Evolutionary conservation across 768 basidiomycete genomes (phyloP).

Genomic region (Leccinum longicurvipes): DNA sequence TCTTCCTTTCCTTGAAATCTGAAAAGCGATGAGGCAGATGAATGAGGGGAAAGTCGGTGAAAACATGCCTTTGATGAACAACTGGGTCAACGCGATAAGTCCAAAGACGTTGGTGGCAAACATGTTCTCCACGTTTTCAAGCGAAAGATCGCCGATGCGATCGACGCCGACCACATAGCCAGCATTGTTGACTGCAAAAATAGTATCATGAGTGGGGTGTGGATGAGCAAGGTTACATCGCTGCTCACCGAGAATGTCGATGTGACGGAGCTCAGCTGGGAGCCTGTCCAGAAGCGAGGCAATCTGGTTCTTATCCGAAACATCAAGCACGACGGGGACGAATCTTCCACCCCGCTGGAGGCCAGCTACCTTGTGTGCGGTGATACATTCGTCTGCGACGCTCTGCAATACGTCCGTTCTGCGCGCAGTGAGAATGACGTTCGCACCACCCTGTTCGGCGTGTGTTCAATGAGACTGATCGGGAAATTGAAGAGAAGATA

Average conservation of each 20-base stretch:
- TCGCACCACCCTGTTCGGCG: slow-evolving; percentile 67
- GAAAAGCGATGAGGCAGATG: slow-evolving; percentile 9
- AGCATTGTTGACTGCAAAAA: slow-evolving; percentile 62
- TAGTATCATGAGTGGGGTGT: neutral
- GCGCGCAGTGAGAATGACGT: slow-evolving; percentile 82
- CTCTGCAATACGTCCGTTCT: slow-evolving; percentile 66
- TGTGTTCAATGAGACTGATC: neutral
- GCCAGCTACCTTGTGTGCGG: slow-evolving; percentile 71
- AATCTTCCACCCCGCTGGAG: slow-evolving; percentile 77
- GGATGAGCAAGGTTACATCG: neutral
- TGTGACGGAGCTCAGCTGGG: slow-evolving; percentile 61
- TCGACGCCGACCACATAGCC: slow-evolving; percentile 90
- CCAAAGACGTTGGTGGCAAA: slow-evolving; percentile 81
- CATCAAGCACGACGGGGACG: slow-evolving; percentile 68
- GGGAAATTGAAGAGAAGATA: neutral
- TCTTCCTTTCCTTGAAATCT: slow-evolving; percentile 77
- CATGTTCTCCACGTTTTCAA: slow-evolving; percentile 80
- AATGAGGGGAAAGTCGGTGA: neutral
- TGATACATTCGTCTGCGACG: slow-evolving; percentile 64
- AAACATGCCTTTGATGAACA: slow-evolving; percentile 53
- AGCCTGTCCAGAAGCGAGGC: slow-evolving; percentile 68
- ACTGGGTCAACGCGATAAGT: slow-evolving; percentile 78
- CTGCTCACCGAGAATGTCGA: slow-evolving; percentile 79
- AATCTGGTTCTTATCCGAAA: slow-evolving; percentile 73
- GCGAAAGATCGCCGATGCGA: slow-evolving; percentile 76